Evolutionary conservation across 495 filamentous ascomycete genomes (phyloP), one percentile per base, ranked within the genome.

Genomic region (Cercophora sp.): DNA sequence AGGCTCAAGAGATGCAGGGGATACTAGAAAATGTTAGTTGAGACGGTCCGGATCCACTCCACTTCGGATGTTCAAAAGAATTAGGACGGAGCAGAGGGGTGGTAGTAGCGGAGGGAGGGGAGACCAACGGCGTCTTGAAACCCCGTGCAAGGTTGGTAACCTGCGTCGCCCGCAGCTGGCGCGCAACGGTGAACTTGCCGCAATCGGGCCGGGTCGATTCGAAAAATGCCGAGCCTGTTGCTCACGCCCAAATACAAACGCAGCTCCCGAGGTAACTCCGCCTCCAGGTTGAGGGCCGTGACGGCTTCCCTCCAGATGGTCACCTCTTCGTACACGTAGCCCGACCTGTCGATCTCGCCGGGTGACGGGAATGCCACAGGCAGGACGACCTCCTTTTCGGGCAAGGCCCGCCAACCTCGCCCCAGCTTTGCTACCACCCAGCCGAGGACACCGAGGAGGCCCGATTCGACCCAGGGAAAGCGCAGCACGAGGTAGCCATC

Each of bases 51-150:
- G 19, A 20, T 4, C 23, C 26, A 10, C 24, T 47, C 44, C 29
- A 16, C 44, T n/a, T 44, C 41, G 24, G 16, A 27, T n/a, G 13
- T 24, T 13, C n/a, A 22, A 44, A 44, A 25, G 15, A 27, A 8
- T 36, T 5, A 26, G n/a, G n/a, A n/a, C n/a, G n/a, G n/a, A n/a
- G n/a, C n/a, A n/a, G n/a, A n/a, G n/a, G n/a, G n/a, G n/a, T n/a
- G n/a, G n/a, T n/a, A n/a, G n/a, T n/a, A n/a, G n/a, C n/a, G n/a
- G 65, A 60, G 95, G 88, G 22, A 97, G 70, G 3, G 92, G 90
- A 65, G 93, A 97, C 66, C 86, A 36, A 86, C 84, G 15, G 89
- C 85, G 69, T 97, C 92, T 48, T 86, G 84, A 62, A 96, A 95
- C 52, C 86, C 88, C 0, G 86, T 83, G 8, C 81, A 77, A 4